Percentiles rank a stretch among this genome's conserved stretches.
These are phyloP conservation scores for Leptodermis oblonga DNA, from an alignment of 257 asterid genomes.

Conservation along the genomic window DNA sequence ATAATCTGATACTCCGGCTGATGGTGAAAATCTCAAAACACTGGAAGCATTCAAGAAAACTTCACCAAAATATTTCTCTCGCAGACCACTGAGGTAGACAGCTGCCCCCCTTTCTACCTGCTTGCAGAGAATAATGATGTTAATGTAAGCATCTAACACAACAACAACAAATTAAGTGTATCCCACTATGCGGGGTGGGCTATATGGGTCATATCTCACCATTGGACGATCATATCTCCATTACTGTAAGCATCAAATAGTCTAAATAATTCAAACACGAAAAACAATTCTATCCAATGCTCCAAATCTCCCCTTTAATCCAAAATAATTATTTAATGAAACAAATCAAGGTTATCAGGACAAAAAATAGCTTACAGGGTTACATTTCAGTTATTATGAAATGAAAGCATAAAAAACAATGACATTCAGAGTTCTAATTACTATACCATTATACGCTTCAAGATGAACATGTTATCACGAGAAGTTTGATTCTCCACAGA, in stretches of 20 bases:
- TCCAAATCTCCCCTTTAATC: not conserved
- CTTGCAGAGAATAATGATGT: constrained; percentile 25
- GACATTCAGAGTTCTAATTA: not conserved
- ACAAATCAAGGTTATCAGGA: not conserved
- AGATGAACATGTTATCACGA: constrained; percentile 62
- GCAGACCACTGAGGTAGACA: constrained; percentile 84
- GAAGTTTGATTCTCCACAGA: constrained; percentile 42
- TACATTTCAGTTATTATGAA: not conserved
- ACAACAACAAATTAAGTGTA: too few relatives aligned
- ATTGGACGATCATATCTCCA: too few relatives aligned
- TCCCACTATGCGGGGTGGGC: too few relatives aligned
- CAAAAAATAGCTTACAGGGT: not conserved
- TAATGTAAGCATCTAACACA: constrained; percentile 23
- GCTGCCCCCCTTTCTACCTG: constrained; percentile 90
- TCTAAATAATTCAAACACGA: not conserved
- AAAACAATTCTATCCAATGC: not conserved
- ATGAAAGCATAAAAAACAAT: not conserved
- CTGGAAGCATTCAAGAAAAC: constrained; percentile 74
- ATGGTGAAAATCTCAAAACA: constrained; percentile 51
- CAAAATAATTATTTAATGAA: not conserved
- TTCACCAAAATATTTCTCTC: constrained; percentile 96
- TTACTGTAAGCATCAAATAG: constrained; percentile 23
- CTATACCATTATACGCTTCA: constrained; percentile 96
- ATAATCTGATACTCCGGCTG: constrained; percentile 36
- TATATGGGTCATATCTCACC: too few relatives aligned